Conservation (phyloP, 495 filamentous ascomycete genomes). For the Physcia stellaris region DNA sequence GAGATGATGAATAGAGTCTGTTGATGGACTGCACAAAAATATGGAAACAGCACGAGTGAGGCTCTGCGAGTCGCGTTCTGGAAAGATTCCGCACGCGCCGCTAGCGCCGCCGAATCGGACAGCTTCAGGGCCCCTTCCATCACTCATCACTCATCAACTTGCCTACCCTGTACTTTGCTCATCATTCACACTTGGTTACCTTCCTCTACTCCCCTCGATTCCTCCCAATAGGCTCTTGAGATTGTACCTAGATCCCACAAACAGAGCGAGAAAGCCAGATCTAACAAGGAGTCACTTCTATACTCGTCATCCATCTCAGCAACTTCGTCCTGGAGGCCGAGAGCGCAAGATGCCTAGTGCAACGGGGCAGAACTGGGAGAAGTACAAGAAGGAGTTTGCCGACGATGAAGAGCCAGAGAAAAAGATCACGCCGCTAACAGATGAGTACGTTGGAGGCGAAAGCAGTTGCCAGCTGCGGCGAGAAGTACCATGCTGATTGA, state of each 20-base stretch:
- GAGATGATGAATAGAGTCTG: conserved; percentile 1
- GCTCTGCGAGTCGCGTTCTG: conserved; percentile 14
- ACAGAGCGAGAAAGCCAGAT: too few species aligned
- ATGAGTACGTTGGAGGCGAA: conserved; percentile 62
- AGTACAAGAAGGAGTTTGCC: conserved; percentile 90
- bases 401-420: conserved; percentile 97
- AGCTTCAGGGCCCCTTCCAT: too few species aligned
- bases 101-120: too few species aligned
- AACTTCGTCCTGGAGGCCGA: not conserved
- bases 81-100: too few species aligned
- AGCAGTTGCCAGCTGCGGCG: not conserved
- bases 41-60: too few species aligned
- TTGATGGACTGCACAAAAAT: too few species aligned
- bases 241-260: too few species aligned
- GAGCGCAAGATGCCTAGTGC: conserved; percentile 62
- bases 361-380: conserved; percentile 90
- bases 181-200: too few species aligned
- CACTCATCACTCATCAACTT: not conserved
- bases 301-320: conserved; percentile 1
- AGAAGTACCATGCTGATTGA: conserved; percentile 1
- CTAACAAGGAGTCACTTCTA: too few species aligned
- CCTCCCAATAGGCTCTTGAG: too few species aligned
- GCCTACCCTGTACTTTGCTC: too few species aligned
- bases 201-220: too few species aligned
- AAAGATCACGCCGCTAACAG: conserved; percentile 93